These are phyloP conservation scores for Candida loeiensis DNA, from an alignment of 805 yeast genomes.

Conservation along the genomic window DNA sequence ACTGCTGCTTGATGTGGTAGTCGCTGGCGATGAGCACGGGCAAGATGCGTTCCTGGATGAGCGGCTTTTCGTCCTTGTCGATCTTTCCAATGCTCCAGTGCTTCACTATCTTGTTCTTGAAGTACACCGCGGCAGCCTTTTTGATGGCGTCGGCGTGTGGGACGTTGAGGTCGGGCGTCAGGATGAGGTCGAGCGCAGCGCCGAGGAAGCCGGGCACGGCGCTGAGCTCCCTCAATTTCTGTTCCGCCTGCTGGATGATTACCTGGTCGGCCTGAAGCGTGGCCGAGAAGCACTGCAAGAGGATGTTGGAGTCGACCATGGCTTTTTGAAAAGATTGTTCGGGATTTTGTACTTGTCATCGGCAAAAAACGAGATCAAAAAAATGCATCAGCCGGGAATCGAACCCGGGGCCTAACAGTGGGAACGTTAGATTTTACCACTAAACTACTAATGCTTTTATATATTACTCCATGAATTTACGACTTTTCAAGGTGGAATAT, in stretches of 20 bases:
- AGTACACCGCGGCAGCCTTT: constrained; percentile 74
- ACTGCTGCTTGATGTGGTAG: constrained; percentile 31
- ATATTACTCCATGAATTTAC: not conserved
- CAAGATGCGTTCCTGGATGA: constrained; percentile 65
- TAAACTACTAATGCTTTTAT: constrained; percentile 21
- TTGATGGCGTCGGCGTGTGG: constrained; percentile 7
- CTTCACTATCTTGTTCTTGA: constrained; percentile 68
- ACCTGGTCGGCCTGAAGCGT: constrained; percentile 67
- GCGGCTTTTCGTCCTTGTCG: constrained; percentile 69
- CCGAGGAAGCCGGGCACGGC: constrained; percentile 68
- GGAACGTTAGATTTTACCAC: constrained; percentile 33
- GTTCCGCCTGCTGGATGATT: constrained; percentile 67
- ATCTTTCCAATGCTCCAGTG: constrained; percentile 56
- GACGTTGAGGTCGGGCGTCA: constrained; percentile 35
- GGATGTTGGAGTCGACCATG: constrained; percentile 57
- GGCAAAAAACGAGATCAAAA: constrained; percentile 7
- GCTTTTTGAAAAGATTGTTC: no score
- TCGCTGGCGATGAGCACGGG: constrained; percentile 44
- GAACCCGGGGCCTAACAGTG: constrained; percentile 35
- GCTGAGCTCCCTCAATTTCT: constrained; percentile 56
- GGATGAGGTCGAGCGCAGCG: constrained; percentile 75
- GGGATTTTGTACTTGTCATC: no score
- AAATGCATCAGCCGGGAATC: constrained; percentile 31
- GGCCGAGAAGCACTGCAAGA: constrained; percentile 75
- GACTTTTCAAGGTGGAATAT: no score